Conservation (phyloP, 352 stramenopile species). For the Phytophthora fragariaefolia region DNA sequence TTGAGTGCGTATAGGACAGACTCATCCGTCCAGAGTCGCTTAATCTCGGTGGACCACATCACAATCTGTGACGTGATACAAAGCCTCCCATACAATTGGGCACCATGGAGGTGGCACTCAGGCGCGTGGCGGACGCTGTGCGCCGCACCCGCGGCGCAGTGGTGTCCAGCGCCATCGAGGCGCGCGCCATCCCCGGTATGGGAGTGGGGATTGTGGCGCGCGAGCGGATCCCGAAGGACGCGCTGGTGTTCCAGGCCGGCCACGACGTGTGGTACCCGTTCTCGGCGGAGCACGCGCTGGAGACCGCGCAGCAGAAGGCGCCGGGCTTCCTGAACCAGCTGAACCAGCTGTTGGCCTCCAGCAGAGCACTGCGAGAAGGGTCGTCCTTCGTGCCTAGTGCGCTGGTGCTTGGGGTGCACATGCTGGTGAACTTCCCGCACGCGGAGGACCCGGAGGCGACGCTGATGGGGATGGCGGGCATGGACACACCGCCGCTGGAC, state of each 20-base stretch:
- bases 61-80: slow-evolving; percentile 25
- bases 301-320: slow-evolving; percentile 65
- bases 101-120: slow-evolving; percentile 48
- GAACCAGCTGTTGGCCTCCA: slow-evolving; percentile 52
- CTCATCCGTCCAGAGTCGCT: not conserved
- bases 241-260: slow-evolving; percentile 68
- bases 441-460: slow-evolving; percentile 29
- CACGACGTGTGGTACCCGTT: slow-evolving; percentile 73
- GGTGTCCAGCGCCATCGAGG: slow-evolving; percentile 63
- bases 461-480: slow-evolving; percentile 24
- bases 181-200: slow-evolving; percentile 56
- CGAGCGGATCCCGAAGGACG: slow-evolving; percentile 60
- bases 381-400: slow-evolving; percentile 69
- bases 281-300: slow-evolving; percentile 72
- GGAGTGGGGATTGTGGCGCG: slow-evolving; percentile 68
- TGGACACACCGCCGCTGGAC: slow-evolving; percentile 35
- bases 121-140: slow-evolving; percentile 60
- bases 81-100: slow-evolving; percentile 6
- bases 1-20: slow-evolving; percentile 11
- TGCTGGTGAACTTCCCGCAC: slow-evolving; percentile 65
- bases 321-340: slow-evolving; percentile 70
- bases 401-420: slow-evolving; percentile 69
- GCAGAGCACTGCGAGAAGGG: slow-evolving; percentile 27
- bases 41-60: slow-evolving; percentile 11
- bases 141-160: slow-evolving; percentile 57